Conservation (phyloP, 805 yeast genomes). For the Candida methanosorbosa region DNA sequence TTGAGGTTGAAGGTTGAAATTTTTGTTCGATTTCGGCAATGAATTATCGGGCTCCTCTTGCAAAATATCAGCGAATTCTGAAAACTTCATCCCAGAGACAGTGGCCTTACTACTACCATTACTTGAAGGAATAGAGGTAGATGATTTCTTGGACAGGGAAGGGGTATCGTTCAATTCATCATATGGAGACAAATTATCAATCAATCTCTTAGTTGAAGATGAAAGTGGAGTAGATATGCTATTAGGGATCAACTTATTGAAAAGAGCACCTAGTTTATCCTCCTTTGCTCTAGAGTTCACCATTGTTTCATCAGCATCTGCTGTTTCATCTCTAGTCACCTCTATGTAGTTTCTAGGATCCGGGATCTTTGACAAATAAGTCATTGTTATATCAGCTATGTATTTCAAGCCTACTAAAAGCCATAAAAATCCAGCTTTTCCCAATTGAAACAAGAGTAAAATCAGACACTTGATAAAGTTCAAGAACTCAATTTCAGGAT, state of each 20-base stretch:
- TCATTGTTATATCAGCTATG: conserved; percentile 7
- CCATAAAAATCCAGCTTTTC: conserved; percentile 17
- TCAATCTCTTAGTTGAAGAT: not conserved
- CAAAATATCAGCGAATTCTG: not conserved
- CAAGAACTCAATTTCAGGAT: conserved; percentile 1
- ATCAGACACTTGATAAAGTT: conserved; percentile 14
- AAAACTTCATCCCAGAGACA: not conserved
- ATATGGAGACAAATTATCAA: not conserved
- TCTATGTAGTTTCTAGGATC: conserved; percentile 11
- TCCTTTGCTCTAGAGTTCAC: not conserved
- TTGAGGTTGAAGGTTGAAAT: too few species aligned
- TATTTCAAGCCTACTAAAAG: conserved; percentile 11
- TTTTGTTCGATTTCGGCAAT: too few species aligned
- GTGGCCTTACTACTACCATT: not conserved
- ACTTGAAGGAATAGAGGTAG: not conserved
- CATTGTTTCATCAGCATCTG: not conserved
- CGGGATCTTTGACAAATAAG: conserved; percentile 15
- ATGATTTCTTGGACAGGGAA: conserved; percentile 1
- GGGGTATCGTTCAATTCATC: conserved; percentile 9
- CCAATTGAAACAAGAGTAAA: conserved; percentile 10
- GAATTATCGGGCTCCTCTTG: too few species aligned
- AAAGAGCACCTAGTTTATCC: conserved; percentile 7
- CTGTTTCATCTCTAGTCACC: not conserved
- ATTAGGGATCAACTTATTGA: conserved; percentile 11
- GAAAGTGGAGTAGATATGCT: conserved; percentile 14